Evolutionary conservation across 805 yeast genomes (phyloP).

Genomic region (Metschnikowia hibisci): DNA sequence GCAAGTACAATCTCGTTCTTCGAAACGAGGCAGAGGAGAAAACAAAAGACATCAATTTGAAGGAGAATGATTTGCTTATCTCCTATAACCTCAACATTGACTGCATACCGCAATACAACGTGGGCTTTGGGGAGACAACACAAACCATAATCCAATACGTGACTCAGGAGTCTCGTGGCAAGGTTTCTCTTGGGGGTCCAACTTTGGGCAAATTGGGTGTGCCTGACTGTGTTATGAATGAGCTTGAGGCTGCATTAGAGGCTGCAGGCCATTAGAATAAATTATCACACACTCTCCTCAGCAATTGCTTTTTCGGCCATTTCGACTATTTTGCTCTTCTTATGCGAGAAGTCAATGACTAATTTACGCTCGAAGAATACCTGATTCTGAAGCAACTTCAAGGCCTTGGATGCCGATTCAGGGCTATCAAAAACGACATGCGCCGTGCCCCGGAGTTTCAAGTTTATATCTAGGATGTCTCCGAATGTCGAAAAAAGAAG

Average conservation of each 20-base stretch:
- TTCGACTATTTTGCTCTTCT: slow-evolving; percentile 24
- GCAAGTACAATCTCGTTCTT: slow-evolving; percentile 21
- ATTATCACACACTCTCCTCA: not conserved
- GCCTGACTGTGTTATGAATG: slow-evolving; percentile 75
- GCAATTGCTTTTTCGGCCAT: slow-evolving; percentile 11
- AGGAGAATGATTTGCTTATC: slow-evolving; percentile 26
- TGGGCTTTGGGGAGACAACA: slow-evolving; percentile 54
- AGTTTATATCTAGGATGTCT: slow-evolving; percentile 54
- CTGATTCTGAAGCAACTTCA: slow-evolving; percentile 44
- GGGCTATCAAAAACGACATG: slow-evolving; percentile 50
- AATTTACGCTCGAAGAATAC: slow-evolving; percentile 49
- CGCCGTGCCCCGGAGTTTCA: slow-evolving; percentile 61
- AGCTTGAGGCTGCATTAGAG: slow-evolving; percentile 51
- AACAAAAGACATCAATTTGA: slow-evolving; percentile 12
- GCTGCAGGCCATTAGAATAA: not conserved
- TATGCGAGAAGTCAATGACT: slow-evolving; percentile 36
- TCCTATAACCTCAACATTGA: slow-evolving; percentile 34
- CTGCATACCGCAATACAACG: slow-evolving; percentile 77
- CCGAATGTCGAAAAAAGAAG: slow-evolving; percentile 61
- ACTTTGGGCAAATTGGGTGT: slow-evolving; percentile 74
- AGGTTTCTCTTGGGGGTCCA: slow-evolving; percentile 72
- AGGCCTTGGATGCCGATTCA: slow-evolving; percentile 50
- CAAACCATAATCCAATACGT: slow-evolving; percentile 31
- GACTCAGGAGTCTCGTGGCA: slow-evolving; percentile 28
- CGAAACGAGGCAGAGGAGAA: slow-evolving; percentile 24